Conservation (phyloP, 2,329 filamentous ascomycete species). For the Cytospora piceae region DNA sequence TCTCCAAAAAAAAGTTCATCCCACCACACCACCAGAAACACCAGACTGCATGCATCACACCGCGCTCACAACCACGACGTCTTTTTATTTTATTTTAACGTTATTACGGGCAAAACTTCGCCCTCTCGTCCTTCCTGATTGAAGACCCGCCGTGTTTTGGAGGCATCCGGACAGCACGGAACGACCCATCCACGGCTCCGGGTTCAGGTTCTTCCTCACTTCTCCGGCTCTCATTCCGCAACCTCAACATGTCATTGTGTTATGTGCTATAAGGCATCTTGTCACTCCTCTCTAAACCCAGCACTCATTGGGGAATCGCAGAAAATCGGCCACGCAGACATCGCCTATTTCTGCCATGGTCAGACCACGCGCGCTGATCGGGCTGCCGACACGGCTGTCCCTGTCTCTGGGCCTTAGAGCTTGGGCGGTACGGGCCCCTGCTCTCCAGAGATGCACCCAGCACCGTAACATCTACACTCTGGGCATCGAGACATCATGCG, state of each 20-base stretch:
- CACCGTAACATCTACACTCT: slow-evolving; percentile 48
- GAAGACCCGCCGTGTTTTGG: neutral
- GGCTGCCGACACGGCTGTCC: neutral
- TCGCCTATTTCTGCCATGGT: slow-evolving; percentile 9
- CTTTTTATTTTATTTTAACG: too few relatives aligned
- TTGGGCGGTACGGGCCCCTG: neutral
- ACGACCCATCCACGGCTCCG: neutral
- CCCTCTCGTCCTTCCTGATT: neutral
- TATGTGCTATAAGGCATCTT: neutral
- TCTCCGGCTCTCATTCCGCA: neutral
- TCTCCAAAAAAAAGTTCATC: slow-evolving; percentile 19
- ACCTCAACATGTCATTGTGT: neutral
- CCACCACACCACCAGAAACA: neutral
- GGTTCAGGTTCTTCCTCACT: neutral
- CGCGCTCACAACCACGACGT: neutral
- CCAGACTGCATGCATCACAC: neutral
- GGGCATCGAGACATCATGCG: slow-evolving; percentile 85
- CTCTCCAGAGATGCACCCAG: neutral
- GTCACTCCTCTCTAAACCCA: neutral
- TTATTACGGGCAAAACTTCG: neutral
- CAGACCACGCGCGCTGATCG: neutral
- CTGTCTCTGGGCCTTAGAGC: too few relatives aligned
- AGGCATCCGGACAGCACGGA: neutral
- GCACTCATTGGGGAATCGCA: neutral
- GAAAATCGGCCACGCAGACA: neutral